A percentile compares a stretch with the other conserved stretches of the same genome.
These are phyloP conservation scores for Forsythia viridissima DNA, from an alignment of 257 asterid species.

Conservation along the genomic window DNA sequence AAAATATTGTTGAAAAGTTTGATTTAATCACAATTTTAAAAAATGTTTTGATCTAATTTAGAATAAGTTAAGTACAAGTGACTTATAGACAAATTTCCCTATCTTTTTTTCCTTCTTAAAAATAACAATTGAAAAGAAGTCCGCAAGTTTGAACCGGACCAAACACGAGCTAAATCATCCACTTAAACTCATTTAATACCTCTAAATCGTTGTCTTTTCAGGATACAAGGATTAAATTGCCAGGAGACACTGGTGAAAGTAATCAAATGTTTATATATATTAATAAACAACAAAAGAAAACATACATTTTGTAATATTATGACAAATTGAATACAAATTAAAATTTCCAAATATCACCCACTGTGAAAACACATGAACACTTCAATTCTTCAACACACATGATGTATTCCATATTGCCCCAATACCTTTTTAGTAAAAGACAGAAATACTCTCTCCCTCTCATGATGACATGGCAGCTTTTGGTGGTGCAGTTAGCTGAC, in stretches of 20 bases:
- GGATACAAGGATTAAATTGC: neutral
- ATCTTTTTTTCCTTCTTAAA: neutral
- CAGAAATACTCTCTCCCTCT: conserved; percentile 8
- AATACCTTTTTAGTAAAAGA: neutral
- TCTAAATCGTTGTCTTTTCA: neutral
- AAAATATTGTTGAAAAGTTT: too few relatives aligned
- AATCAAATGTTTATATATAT: neutral
- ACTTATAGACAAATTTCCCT: too few relatives aligned
- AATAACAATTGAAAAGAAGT: neutral
- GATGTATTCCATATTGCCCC: neutral
- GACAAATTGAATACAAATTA: conserved; percentile 18
- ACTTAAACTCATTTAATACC: neutral
- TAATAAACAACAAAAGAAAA: neutral
- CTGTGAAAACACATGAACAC: neutral
- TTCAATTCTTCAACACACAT: neutral
- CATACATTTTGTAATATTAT: neutral
- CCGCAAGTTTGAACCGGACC: neutral
- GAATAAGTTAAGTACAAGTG: too few relatives aligned
- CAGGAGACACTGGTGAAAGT: neutral
- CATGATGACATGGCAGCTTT: conserved; percentile 40
- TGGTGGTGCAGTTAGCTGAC: conserved; percentile 39
- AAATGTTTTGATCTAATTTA: too few relatives aligned
- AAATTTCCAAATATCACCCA: conserved; percentile 5
- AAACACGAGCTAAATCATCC: neutral
- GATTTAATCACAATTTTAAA: too few relatives aligned